Percentiles rank a stretch among this genome's conserved stretches.
phyloP scores from a whole-genome alignment of 768 basidiomycete species.

The Trametopsis cervina region DNA sequence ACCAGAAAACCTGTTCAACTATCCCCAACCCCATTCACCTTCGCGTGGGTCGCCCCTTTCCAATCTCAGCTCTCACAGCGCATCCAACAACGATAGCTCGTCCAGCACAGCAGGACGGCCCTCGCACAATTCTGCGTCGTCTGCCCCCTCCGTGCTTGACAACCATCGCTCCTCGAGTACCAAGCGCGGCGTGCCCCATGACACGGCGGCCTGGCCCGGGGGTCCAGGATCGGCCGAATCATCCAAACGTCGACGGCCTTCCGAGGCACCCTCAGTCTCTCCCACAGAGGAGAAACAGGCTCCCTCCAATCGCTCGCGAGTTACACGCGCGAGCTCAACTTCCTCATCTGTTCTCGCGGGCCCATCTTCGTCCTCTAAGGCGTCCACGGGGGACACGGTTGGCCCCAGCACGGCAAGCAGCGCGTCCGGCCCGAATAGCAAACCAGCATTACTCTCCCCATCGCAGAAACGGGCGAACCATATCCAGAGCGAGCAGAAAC shows the following conservation, averaged over 20 bases:
- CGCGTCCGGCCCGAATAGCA: conserved; percentile 15
- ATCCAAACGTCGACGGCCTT: conserved; percentile 11
- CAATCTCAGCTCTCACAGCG: neutral
- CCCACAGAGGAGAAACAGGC: conserved; percentile 9
- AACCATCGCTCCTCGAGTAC: neutral
- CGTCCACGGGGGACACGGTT: neutral
- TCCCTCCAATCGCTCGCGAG: conserved; percentile 10
- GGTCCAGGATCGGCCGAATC: conserved; percentile 1
- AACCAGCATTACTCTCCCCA: conserved; percentile 54
- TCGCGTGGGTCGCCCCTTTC: neutral
- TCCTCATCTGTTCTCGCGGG: neutral
- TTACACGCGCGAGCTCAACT: neutral
- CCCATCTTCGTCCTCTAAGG: neutral
- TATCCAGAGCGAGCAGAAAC: conserved; percentile 91
- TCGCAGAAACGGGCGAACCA: conserved; percentile 92
- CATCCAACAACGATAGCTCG: conserved; percentile 1
- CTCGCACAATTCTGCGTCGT: neutral
- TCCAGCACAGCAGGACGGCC: neutral
- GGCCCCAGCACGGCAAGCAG: conserved; percentile 6
- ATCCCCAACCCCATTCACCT: neutral
- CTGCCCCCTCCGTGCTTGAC: conserved; percentile 5
- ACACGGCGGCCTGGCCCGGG: conserved; percentile 6
- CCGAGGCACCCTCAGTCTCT: conserved; percentile 8
- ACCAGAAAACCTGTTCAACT: conserved; percentile 2
- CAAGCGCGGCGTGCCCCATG: conserved; percentile 9